A percentile compares a stretch with the other conserved stretches of the same genome.
Evolutionary conservation across 2,329 filamentous ascomycete species (phyloP).

Genomic region (Gyromitra esculenta): DNA sequence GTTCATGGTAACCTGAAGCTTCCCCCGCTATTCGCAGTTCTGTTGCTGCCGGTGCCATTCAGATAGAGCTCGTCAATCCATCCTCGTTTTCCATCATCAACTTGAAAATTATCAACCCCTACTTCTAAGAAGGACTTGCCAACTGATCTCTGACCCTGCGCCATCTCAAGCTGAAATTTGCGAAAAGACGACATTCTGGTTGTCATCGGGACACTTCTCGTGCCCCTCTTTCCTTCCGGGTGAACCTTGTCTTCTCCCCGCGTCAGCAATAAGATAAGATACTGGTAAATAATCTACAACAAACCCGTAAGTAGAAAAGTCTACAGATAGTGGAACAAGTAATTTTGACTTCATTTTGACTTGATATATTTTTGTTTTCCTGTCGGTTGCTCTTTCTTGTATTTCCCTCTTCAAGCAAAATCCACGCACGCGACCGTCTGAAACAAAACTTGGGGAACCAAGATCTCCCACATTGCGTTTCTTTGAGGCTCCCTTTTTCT

Average conservation of each 20-base stretch:
- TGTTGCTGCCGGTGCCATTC: neutral
- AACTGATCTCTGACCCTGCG: neutral
- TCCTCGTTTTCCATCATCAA: conserved; percentile 1
- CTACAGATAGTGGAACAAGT: conserved; percentile 11
- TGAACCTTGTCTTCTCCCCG: conserved; percentile 39
- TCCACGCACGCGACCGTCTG: conserved; percentile 45
- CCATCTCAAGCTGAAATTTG: conserved; percentile 12
- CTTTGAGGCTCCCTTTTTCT: neutral
- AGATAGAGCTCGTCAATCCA: conserved; percentile 2
- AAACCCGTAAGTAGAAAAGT: neutral
- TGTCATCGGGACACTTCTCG: conserved; percentile 27
- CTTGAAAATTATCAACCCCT: neutral
- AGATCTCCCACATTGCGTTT: conserved; percentile 12
- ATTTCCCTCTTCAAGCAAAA: conserved; percentile 18
- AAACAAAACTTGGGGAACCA: conserved; percentile 23
- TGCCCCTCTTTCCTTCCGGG: conserved; percentile 52
- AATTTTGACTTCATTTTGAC: conserved; percentile 11
- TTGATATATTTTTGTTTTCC: conserved; percentile 22
- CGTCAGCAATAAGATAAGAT: conserved; percentile 51
- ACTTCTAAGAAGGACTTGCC: neutral
- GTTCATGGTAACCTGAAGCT: conserved; percentile 7
- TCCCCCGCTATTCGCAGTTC: conserved; percentile 10
- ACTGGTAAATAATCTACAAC: conserved; percentile 28
- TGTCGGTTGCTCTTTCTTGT: conserved; percentile 17
- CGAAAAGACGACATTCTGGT: conserved; percentile 23